Base-by-base conservation (phyloP, 192 early-diverging fungal species). In the Backusella westeae region DNA sequence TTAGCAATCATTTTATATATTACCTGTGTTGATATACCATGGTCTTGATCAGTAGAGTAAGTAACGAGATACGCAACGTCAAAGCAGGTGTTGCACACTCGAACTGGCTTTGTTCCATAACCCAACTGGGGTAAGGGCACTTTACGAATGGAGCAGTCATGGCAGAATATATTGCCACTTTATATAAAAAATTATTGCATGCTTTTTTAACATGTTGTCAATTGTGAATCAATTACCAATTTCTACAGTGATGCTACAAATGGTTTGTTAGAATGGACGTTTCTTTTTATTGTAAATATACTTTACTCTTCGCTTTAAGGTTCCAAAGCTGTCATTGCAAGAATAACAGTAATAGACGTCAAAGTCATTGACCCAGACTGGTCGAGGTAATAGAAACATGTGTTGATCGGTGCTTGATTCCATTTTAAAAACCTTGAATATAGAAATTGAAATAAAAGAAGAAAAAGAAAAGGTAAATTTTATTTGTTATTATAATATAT, bases 101-200 rank as follows among this genome's bases (percentile, higher is more conserved):
- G 78, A 23, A 85, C 87, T 6, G 88, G 87, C 68, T 82, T 85
- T 6, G 81, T 75, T 10, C 76, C 82, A 63, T 87, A 86, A 12
- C 88, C 88, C 23, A 89, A 42, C 35, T 88, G 88, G 17, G 88
- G 87, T 26, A 89, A 72, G 3, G 85, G 81, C 69, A 88, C 82
- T 67, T 80, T 88, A 39, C 83, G 72, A 14, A 83, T 81, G 46
- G 87, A 84, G 63, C 87, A 88, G 42, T 86, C 85, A 36, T 89
- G 85, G 69, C 88, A 89, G 65, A 87, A 84, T 32, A 89, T 85
- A 35, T 85, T 85, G 2, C 88, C 88, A 75, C 88, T 89, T 75
- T 32, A 9, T 67, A 49, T 6, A n/a, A 49, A 49, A 49, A n/a
- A n/a, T 6, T 6, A 49, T 49, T 5, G 6, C 19, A 49, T 56